Evolutionary conservation across 1,139 yeast genomes (phyloP), one percentile per base, ranked within the genome.

Genomic region (Debaryomyces sp.): DNA sequence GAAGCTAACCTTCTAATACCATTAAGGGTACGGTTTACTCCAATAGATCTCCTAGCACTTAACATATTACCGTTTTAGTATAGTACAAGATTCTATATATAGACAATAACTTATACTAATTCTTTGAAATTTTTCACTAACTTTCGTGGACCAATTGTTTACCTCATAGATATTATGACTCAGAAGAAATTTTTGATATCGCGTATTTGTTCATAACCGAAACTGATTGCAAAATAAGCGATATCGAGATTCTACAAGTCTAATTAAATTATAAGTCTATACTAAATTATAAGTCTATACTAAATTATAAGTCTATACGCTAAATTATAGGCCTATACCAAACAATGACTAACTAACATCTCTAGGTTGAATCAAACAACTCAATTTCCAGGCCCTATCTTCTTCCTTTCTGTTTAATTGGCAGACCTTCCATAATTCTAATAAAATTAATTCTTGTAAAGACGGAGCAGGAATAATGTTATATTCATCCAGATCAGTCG

Each of bases 331-430:
- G n/a, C 12, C 21, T 15, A 26, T 12, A 39, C 8, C 29, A 27
- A 21, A 39, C 3, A n/a, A 15, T 29, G 8, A 18, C 29, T 44
- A 48, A 30, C 32, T 42, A 22, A 50, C 51, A 13, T 71, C 76
- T 52, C 79, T 60, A 6, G 80, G 78, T 49, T 75, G 80, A 43
- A 82, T 76, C 50, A 71, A 63, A 58, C 87, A 78, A 69, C 92
- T 86, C 61, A 86, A 71, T 51, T 83, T 79, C 87, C 92, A 87
- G 2, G 86, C 82, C 55, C 94, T 73, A 56, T 87, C 92, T 41
- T 77, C 81, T 53, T 84, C 87, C 33, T 75, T 70, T 52, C 77
- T 67, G 60, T 84, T 83, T 50, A 84, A 69, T 56, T 82, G 87
- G 53, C 80, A 73, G 13, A 86, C 83, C 54, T 85, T 82, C 89